A percentile compares a stretch with the other conserved stretches of the same genome.
Evolutionary conservation across 2,329 filamentous ascomycete species (phyloP).

Genomic region (Ploettnerulaceae sp.): DNA sequence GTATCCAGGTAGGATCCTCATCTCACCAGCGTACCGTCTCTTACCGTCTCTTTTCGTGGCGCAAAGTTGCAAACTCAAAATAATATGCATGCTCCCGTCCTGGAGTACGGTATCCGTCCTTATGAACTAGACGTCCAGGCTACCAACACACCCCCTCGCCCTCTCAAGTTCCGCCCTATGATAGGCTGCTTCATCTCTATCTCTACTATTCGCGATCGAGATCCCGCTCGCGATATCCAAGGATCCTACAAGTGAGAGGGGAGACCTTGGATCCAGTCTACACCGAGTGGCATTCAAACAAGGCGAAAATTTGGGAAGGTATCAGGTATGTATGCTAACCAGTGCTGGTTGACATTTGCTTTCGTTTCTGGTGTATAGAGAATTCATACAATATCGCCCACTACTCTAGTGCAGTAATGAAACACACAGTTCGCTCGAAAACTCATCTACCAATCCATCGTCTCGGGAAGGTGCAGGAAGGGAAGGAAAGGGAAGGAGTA

Average conservation of each 20-base stretch:
- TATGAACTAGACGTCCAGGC: constrained; percentile 61
- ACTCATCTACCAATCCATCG: too few relatives aligned
- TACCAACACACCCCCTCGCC: constrained; percentile 69
- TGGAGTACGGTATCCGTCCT: constrained; percentile 55
- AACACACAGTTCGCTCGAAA: too few relatives aligned
- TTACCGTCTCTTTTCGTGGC: constrained; percentile 77
- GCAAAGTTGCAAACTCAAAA: constrained; percentile 78
- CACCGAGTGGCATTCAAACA: too few relatives aligned
- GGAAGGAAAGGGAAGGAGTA: too few relatives aligned
- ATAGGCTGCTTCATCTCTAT: constrained; percentile 73
- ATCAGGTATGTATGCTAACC: too few relatives aligned
- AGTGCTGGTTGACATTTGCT: too few relatives aligned
- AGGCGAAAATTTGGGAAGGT: too few relatives aligned
- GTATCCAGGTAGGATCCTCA: constrained; percentile 68
- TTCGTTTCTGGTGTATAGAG: too few relatives aligned
- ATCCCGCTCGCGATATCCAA: constrained; percentile 69
- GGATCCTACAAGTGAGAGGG: constrained; percentile 65
- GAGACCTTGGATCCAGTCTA: constrained; percentile 63
- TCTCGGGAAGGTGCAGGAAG: too few relatives aligned
- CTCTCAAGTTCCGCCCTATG: constrained; percentile 65
- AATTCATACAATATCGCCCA: too few relatives aligned
- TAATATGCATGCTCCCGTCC: constrained; percentile 67
- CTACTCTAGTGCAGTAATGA: too few relatives aligned
- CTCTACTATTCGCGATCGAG: constrained; percentile 68
- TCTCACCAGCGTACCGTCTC: constrained; percentile 71